Evolutionary conservation across 2,329 filamentous ascomycete species (phyloP), one percentile per base, ranked within the genome.

Genomic region (Corynespora cassiicola): DNA sequence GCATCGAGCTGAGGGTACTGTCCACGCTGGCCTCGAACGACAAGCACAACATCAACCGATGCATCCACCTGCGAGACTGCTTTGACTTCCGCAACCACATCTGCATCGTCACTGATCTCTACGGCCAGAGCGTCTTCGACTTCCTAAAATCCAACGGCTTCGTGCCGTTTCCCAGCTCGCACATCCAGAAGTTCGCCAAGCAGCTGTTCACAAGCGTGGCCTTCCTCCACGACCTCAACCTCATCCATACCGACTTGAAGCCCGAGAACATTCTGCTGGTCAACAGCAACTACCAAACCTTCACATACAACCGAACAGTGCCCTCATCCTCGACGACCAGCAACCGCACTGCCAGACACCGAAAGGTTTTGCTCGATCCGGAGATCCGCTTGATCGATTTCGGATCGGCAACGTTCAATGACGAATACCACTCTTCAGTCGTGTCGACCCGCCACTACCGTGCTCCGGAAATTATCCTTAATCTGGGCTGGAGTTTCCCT

Each of bases 61-160:
- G 94, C 72, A 99, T 99, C 52, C 94, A 99, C 67, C 77, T 99
- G 25, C 84, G 91, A 25, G 94, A 99, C 61, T 96, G 90, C 69
- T 99, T 99, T 72, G 94, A 99, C 70, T 99, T 89, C 73, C 83
- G 91, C 31, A 94, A 95, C 40, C 94, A 99, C 65, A 97, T 99
- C 54, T 99, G 94, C 77, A 87, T 87, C 45, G 84, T 87, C 56
- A 87, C 84, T 10, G 84, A 86, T 63, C 71, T 87, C 11, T 81
- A 97, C 20, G 92, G 92, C 31, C 92, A 96, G 63, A 97, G 92
- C 58, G 92, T 99, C 35, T 99, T 99, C 66, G 94, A 99, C 71
- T 99, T 99, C 57, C 78, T 99, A 31, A 99, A 99, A 74, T 85
- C 86, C 61, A 97, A 97, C 63, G 81, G 83, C 50, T 99, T 99